Evolutionary conservation across 495 filamentous ascomycete genomes (phyloP), one percentile per base, ranked within the genome.

Genomic region (Filosporella fistucella): DNA sequence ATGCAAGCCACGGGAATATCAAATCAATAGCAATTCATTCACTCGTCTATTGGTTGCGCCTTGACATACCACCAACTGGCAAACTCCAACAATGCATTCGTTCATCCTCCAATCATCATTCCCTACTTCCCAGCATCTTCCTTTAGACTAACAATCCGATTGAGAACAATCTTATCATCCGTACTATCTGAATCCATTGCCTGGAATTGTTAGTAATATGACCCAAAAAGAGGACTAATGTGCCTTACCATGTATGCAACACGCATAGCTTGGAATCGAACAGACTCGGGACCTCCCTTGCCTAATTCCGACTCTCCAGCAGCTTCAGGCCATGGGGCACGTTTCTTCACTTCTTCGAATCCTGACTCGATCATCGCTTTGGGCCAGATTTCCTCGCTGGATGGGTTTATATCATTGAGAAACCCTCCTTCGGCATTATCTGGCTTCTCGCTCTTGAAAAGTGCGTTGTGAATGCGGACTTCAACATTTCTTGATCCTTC

Each of bases 241-340:
- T n/a, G 4, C 17, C 49, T 49, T 49, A 56, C 53, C 75, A 90
- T 96, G 63, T 96, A 98, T 11, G 81, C 93, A 40, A 91, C 83
- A 16, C 94, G 77, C 77, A 96, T 80, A 11, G 80, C 93, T 69
- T 98, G 94, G 76, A 98, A 98, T 16, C 94, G 72, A 1, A 96
- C 84, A 37, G 77, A 83, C 63, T 91, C 85, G 0, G 75, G 76
- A 0, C 82, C 82, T 7, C 67, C 67, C 56, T 81, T 74, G 16
- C 70, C 72, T 14, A 71, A 64, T 58, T 75, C 66, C 25, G 68
- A 72, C 61, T 85, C 83, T 2, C 80, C 84, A 14, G 79, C 85
- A 26, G 81, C 75, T 61, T 84, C 81, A 9, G 91, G 89, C 89
- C 90, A 94, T 16, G 93, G 88, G 5, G 85, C 86, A 11, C 86